Evolutionary conservation across 1,139 yeast genomes (phyloP), one percentile per base, ranked within the genome.

Genomic region (Diutina pseudorugosa): DNA sequence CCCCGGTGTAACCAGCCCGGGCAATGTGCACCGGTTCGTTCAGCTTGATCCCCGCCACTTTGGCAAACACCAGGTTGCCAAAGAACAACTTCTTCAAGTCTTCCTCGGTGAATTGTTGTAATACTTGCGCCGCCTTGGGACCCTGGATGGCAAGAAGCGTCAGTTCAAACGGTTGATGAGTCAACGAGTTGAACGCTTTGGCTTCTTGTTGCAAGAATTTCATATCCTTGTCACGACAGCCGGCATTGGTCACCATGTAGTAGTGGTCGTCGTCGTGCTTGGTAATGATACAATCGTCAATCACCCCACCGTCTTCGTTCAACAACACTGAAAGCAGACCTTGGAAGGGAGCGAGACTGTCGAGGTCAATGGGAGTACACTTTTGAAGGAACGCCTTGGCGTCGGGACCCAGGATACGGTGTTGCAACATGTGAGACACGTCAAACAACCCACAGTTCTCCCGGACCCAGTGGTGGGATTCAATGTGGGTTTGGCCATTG

Each of bases 1-100:
- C 98, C 33, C 98, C 98, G 4, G 98, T 93, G 71, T 93, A 93
- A 1, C 98, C 98, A 27, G 96, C 88, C 68, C 98, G 83, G 9
- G 96, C 89, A 36, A 88, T 76, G 63, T 89, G 95, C 55, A 86
- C 70, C 49, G 21, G 21, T 16, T 68, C 66, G 19, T 67, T 64
- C 8, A 68, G 60, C 41, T 73, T 67, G 25, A 76, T 67, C 2
- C 76, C 71, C 47, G 66, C 61, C 51, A 88, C 65, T 50, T 72
- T 73, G 51, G 85, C 71, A 59, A 72, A 78, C 47, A 76, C 76
- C 42, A 94, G 77, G 58, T 80, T 76, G 52, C 98, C 98, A 63
- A 93, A 93, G 59, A 77, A 80, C 56, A 93, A 72, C 55, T 74
- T 71, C 21, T 75, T 67, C 55, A 93, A 73, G 59, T 82, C 80